These are phyloP conservation scores for Phytopythium kandeliae DNA, from an alignment of 352 stramenopile species.

Conservation along the genomic window DNA sequence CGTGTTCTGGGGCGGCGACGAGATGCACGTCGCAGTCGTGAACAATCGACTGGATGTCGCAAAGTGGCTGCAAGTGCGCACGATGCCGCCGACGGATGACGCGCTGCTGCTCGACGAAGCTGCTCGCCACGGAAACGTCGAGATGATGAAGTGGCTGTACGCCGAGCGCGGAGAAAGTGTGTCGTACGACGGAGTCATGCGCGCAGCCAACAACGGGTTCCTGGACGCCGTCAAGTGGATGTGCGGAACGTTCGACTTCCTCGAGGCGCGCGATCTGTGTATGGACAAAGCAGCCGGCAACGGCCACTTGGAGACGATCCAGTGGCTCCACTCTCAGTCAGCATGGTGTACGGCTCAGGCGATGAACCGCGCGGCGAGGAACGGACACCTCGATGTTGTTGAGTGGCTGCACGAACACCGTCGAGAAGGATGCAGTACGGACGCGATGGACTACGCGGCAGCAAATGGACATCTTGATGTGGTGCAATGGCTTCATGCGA, in stretches of 20 bases:
- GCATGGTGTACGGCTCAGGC: conserved; percentile 19
- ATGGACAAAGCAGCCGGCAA: conserved; percentile 36
- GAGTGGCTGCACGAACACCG: conserved; percentile 7
- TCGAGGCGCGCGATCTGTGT: conserved; percentile 14
- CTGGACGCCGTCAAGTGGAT: conserved; percentile 35
- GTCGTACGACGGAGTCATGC: conserved; percentile 26
- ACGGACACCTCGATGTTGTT: conserved; percentile 6
- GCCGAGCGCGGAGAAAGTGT: conserved; percentile 21
- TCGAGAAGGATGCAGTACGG: conserved; percentile 13
- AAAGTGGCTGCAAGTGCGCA: conserved; percentile 30
- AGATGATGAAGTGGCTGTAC: conserved; percentile 36
- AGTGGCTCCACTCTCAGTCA: conserved; percentile 15
- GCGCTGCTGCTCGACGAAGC: conserved; percentile 17
- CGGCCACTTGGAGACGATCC: conserved; percentile 22
- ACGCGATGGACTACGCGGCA: conserved; percentile 16
- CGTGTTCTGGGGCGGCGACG: conserved; percentile 19
- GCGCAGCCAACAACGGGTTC: conserved; percentile 30
- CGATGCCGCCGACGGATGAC: conserved; percentile 13
- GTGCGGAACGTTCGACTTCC: conserved; percentile 17
- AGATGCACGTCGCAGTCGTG: conserved; percentile 23
- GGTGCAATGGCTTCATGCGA: conserved; percentile 16
- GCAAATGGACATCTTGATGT: conserved; percentile 16
- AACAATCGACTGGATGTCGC: conserved; percentile 26
- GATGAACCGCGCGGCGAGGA: conserved; percentile 21
- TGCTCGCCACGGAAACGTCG: conserved; percentile 26